Conservation (phyloP, 257 asterid genomes). For the Penstemon davidsonii region DNA sequence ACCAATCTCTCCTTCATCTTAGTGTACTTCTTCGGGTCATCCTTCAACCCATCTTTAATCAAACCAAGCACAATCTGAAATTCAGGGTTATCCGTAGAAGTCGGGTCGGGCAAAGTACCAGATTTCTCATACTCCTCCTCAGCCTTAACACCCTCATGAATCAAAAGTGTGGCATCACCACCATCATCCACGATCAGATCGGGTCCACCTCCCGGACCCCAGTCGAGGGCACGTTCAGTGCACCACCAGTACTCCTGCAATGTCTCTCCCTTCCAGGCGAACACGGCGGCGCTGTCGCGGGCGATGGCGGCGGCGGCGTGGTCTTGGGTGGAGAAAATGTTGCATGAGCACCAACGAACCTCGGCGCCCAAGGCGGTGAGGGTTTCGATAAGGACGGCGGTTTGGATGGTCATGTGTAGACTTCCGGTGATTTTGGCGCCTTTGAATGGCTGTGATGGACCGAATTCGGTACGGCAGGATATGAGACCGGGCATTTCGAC, state of each 20-base stretch:
- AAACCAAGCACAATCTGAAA: conserved; percentile 5
- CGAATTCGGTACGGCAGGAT: background rate
- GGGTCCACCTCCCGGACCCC: background rate
- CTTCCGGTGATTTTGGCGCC: background rate
- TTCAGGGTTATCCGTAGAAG: conserved; percentile 10
- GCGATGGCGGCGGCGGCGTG: background rate
- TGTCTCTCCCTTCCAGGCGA: background rate
- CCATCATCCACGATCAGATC: conserved; percentile 4
- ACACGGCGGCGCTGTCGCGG: background rate
- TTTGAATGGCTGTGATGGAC: background rate
- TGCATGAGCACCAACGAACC: background rate
- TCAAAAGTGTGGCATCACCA: conserved; percentile 4
- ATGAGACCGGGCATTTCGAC: conserved; percentile 2
- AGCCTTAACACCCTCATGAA: conserved; percentile 19
- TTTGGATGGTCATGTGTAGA: background rate
- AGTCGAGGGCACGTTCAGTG: background rate
- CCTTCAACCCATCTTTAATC: conserved; percentile 6
- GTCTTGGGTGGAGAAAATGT: background rate
- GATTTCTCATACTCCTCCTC: conserved; percentile 14
- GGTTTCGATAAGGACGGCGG: background rate
- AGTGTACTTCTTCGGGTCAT: background rate
- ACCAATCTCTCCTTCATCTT: conserved; percentile 5
- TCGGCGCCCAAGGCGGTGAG: conserved; percentile 2
- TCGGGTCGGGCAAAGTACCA: conserved; percentile 9
- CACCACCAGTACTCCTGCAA: conserved; percentile 20